A percentile compares a stretch with the other conserved stretches of the same genome.
phyloP scores from a whole-genome alignment of 2,329 filamentous ascomycete species.

The Hyphodiscus sp. region DNA sequence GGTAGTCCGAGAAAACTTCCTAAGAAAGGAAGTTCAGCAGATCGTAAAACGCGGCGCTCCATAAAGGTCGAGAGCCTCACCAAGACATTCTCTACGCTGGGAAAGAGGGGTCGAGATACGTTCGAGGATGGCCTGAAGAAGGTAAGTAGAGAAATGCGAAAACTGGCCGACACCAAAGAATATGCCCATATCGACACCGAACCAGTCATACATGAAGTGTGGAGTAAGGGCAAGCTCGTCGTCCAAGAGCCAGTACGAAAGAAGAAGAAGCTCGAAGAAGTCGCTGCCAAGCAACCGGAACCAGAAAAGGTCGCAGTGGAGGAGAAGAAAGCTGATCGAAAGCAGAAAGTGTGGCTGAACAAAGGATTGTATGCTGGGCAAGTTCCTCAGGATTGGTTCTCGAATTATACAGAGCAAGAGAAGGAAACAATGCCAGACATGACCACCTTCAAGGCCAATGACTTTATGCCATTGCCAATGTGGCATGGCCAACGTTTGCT shows the following conservation, averaged over 20 bases:
- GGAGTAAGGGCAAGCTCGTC: constrained; percentile 59
- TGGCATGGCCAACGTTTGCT: constrained; percentile 68
- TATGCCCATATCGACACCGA: constrained; percentile 52
- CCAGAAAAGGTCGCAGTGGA: neutral
- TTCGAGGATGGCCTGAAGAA: constrained; percentile 37
- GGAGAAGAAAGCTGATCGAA: constrained; percentile 20
- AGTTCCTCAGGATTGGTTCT: constrained; percentile 33
- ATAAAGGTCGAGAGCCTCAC: constrained; percentile 37
- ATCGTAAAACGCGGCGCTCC: constrained; percentile 35
- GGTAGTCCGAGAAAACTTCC: constrained; percentile 26
- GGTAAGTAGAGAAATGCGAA: constrained; percentile 50
- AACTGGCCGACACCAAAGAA: constrained; percentile 57
- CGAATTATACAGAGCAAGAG: constrained; percentile 30
- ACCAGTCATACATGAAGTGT: constrained; percentile 52
- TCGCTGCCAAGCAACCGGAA: constrained; percentile 20
- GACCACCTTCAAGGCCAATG: constrained; percentile 47
- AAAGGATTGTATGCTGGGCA: constrained; percentile 89
- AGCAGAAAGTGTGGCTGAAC: constrained; percentile 51
- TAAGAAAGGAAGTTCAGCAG: constrained; percentile 25
- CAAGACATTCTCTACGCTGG: constrained; percentile 45
- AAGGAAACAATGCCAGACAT: constrained; percentile 45
- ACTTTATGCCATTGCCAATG: constrained; percentile 66
- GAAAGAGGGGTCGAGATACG: constrained; percentile 54
- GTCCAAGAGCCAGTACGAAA: constrained; percentile 31
- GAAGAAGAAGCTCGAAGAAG: constrained; percentile 32